A percentile compares a stretch with the other conserved stretches of the same genome.
These are phyloP conservation scores for Lasiosphaeria hispida DNA, from an alignment of 495 filamentous ascomycete species.

Conservation along the genomic window DNA sequence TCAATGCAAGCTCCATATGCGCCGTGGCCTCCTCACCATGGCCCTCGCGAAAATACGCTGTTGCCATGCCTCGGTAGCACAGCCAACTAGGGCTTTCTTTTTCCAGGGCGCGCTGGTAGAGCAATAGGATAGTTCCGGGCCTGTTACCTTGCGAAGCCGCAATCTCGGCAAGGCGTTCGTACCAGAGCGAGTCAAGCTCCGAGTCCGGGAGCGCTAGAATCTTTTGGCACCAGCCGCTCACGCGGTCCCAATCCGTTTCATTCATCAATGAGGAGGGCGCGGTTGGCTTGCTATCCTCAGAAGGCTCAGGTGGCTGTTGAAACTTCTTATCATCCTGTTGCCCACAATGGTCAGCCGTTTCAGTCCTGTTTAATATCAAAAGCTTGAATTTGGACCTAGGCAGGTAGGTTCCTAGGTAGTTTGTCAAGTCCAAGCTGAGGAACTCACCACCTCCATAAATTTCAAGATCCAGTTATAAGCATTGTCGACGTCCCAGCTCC, in stretches of 20 bases:
- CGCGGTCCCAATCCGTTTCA: neutral
- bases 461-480: too few relatives aligned
- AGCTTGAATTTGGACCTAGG: too few relatives aligned
- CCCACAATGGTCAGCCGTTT: too few relatives aligned
- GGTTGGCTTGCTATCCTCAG: too few relatives aligned
- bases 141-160: neutral
- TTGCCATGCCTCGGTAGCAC: slow-evolving; percentile 1
- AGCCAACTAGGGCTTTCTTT: slow-evolving; percentile 9
- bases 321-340: too few relatives aligned
- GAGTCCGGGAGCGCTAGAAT: neutral
- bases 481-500: too few relatives aligned
- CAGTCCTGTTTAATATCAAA: too few relatives aligned
- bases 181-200: slow-evolving; percentile 8
- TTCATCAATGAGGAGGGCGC: neutral
- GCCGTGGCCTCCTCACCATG: neutral
- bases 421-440: too few relatives aligned
- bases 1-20: too few relatives aligned
- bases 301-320: too few relatives aligned
- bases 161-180: neutral
- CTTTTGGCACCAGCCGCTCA: slow-evolving; percentile 7
- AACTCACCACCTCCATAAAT: too few relatives aligned
- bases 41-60: neutral
- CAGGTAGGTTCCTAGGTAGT: too few relatives aligned
- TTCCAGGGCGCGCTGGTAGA: neutral
- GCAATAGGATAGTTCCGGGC: neutral